A percentile compares a stretch with the other conserved stretches of the same genome.
phyloP scores from a whole-genome alignment of 2,329 filamentous ascomycete species.

The Helminthosporium solani region DNA sequence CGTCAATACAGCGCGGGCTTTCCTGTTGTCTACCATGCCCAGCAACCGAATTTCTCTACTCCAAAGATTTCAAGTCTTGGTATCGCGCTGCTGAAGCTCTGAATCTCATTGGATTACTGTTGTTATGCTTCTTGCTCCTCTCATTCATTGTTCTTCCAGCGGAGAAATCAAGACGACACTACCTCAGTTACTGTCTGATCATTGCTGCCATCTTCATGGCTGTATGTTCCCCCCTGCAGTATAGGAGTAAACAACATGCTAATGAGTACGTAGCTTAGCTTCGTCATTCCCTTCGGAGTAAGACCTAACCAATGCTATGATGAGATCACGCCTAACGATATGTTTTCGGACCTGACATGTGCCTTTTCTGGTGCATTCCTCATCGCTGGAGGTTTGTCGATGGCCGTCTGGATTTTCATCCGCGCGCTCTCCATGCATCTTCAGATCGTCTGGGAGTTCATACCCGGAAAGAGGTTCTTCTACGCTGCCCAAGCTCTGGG shows the following conservation, averaged over 20 bases:
- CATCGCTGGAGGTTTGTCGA: conserved; percentile 80
- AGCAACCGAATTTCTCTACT: conserved; percentile 73
- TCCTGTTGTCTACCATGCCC: conserved; percentile 91
- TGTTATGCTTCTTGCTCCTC: conserved; percentile 72
- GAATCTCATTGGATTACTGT: conserved; percentile 70
- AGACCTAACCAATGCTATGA: conserved; percentile 83
- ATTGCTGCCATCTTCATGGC: conserved; percentile 75
- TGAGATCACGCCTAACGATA: conserved; percentile 88
- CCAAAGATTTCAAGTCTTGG: conserved; percentile 56
- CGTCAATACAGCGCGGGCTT: conserved; percentile 50
- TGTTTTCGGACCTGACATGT: conserved; percentile 78
- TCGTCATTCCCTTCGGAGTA: conserved; percentile 81
- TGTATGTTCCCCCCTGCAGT: conserved; percentile 54
- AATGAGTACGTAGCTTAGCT: conserved; percentile 66
- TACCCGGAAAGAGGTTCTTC: conserved; percentile 87
- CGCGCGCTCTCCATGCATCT: conserved; percentile 89
- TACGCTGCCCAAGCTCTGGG: conserved; percentile 76
- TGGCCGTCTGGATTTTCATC: conserved; percentile 87
- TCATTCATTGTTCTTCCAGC: conserved; percentile 80
- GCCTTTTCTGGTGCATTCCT: conserved; percentile 86
- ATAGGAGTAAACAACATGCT: conserved; percentile 4
- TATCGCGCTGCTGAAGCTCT: conserved; percentile 76
- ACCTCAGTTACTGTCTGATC: conserved; percentile 85
- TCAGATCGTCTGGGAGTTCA: conserved; percentile 96
- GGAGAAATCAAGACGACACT: conserved; percentile 89